Base-by-base conservation (phyloP, 1,139 yeast genomes). In the Yamadazyma conglobata region DNA sequence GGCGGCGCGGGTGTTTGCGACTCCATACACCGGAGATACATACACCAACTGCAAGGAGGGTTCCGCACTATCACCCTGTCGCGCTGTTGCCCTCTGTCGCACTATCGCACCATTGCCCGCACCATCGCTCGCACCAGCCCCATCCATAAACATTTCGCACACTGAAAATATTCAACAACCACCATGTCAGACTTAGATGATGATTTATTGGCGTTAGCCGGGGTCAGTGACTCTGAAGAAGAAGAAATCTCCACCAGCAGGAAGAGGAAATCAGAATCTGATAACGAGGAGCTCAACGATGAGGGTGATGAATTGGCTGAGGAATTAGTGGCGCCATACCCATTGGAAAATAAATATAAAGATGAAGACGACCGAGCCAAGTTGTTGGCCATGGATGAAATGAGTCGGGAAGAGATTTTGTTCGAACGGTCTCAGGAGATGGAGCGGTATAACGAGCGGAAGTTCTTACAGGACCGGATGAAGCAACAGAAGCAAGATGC, bases 401-500 rank as follows among this genome's bases (percentile, higher is more conserved):
- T 91, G 54, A 84, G 84, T 48, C 79, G 97, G 50, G 98, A 91
- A 64, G 80, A 85, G 46, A 76, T 87, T 36, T 72, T 91, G 38
- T 93, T 86, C 48, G 97, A 91, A 38, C 85, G 99, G 58, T 75
- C 86, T 5, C 96, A 88, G 57, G 94, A 86, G 45, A 77, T 87
- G 79, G 95, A 89, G 54, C 76, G 82, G 42, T 88, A 70, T 57
- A 79, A 83, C 35, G 97, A 91, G 59, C 77, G 86, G 54, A 74
- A 75, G 51, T 79, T 82, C 49, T 77, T 93, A 48, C 86, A 84
- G 22, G 81, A 86, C 50, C 80, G 97, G 59, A 81, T 87, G 46
- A 71, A 64, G 47, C 73, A 77, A 43, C 73, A 79, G 42, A 63
- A 65, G 42, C 62, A 58, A 36, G 72, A 64, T 29, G 67, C 62